Percentiles rank a stretch among this genome's conserved stretches.
Evolutionary conservation across 106 monocot species (phyloP).

Genomic region (Phalaenopsis equestris): DNA sequence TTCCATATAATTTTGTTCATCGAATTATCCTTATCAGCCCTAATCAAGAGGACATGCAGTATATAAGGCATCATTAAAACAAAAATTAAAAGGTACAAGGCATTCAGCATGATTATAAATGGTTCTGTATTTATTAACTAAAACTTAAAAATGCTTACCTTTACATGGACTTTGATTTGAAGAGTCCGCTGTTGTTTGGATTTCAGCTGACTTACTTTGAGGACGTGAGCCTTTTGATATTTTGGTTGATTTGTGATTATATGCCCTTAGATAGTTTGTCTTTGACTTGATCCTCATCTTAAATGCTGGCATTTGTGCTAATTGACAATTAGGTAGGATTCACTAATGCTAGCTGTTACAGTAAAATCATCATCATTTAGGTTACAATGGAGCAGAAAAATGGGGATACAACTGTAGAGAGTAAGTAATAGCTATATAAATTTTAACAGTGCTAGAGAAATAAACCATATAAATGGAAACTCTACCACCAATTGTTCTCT

Average conservation of each 20-base stretch:
- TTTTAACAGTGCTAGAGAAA: neutral
- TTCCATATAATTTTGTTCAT: neutral
- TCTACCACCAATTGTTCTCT: neutral
- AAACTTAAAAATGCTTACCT: neutral
- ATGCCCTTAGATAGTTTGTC: neutral
- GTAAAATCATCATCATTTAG: neutral
- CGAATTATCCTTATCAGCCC: neutral
- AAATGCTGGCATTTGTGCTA: constrained; percentile 7
- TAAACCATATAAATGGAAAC: neutral
- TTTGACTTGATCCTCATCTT: constrained; percentile 11
- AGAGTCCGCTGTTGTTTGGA: neutral
- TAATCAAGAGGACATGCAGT: neutral
- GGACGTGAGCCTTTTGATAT: constrained; percentile 2
- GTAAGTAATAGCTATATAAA: neutral
- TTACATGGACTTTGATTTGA: neutral
- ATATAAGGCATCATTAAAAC: neutral
- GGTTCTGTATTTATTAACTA: neutral
- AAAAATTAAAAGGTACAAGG: neutral
- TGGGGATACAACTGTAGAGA: neutral
- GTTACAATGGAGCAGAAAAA: constrained; percentile 1
- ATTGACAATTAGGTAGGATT: neutral
- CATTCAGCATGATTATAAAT: neutral
- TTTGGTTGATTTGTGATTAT: constrained; percentile 5
- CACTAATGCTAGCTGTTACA: neutral
- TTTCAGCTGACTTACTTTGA: constrained; percentile 1